Evolutionary conservation across 1,139 yeast species (phyloP), one percentile per base, ranked within the genome.

Genomic region (Zygosaccharomyces pseudobailii): DNA sequence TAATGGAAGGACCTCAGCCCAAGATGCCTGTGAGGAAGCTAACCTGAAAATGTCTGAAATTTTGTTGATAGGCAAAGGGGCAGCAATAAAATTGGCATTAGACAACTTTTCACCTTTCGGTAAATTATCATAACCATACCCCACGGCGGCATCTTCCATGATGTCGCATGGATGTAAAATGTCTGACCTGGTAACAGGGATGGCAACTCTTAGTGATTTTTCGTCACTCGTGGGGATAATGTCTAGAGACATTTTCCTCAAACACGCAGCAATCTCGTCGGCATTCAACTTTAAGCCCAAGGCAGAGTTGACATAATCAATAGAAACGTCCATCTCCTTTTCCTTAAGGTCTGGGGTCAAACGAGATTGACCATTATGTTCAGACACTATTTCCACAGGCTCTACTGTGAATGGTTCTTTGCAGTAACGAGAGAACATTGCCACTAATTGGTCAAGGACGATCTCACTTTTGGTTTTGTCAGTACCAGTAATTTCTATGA

Each of bases 101-200:
- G 90, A 76, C 57, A 82, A 74, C 51, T 95, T 94, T 66, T 85
- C 85, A 47, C 95, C 83, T 70, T 84, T 87, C 54, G 77, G 77
- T 64, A 94, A 77, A 67, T 87, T 88, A 71, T 90, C 87, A 75
- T 84, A 94, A 50, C 98, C 99, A 66, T 89, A 94, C 31, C 89
- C 95, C 65, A 94, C 85, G 45, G 97, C 98, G 41, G 90, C 96
- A 69, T 94, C 99, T 71, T 94, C 99, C 96, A 94, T 87, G 58
- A 94, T 85, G 70, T 94, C 99, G 76, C 98, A 92, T 69, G 89
- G 96, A 70, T 94, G 99, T 63, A 94, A 78, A 54, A 94, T 80
- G 69, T 94, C 99, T 7, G 97, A 83, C 73, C 99, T 84, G 40
- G 98, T 92, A 59, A 88, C 83, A 56, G 99, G 98, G 52, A 92